phyloP scores from a whole-genome alignment of 352 stramenopile species.

The Phytopythium montanum region DNA sequence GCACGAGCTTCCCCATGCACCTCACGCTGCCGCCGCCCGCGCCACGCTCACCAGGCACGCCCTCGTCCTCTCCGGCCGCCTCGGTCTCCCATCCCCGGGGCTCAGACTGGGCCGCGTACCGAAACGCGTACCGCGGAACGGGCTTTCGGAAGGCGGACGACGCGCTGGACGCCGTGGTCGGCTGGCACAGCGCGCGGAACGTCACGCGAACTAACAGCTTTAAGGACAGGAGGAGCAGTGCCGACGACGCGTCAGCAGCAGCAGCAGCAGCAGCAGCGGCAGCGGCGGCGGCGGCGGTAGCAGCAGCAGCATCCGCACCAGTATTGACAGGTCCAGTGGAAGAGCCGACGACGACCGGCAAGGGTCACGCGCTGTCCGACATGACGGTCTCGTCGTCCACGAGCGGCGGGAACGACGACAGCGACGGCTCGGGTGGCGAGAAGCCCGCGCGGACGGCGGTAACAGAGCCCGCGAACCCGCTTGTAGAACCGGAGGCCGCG shows the following conservation, averaged over 20 bases:
- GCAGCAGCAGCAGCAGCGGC: slow-evolving; percentile 6
- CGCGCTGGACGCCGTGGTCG: not conserved
- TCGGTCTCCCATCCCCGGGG: not conserved
- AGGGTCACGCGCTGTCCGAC: slow-evolving; percentile 51
- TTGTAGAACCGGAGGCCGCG: slow-evolving; percentile 47
- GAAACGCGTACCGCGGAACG: too few species aligned
- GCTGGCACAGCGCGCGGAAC: not conserved
- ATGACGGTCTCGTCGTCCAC: slow-evolving; percentile 40
- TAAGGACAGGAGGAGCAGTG: not conserved
- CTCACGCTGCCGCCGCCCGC: slow-evolving; percentile 5
- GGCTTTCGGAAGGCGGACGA: too few species aligned
- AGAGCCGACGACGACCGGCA: slow-evolving; percentile 11
- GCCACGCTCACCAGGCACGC: not conserved
- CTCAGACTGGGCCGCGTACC: too few species aligned
- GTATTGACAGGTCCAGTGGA: too few species aligned
- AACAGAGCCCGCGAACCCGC: slow-evolving; percentile 12
- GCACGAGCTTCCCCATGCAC: slow-evolving; percentile 5
- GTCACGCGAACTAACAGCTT: not conserved
- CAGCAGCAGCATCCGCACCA: not conserved
- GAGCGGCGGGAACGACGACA: slow-evolving; percentile 28
- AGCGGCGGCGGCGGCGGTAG: slow-evolving; percentile 4
- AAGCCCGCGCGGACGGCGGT: not conserved
- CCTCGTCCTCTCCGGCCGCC: not conserved
- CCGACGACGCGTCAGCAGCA: not conserved
- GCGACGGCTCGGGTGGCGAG: slow-evolving; percentile 12